Conservation (phyloP, 768 basidiomycete species). For the Pleurotus ostreatus region DNA sequence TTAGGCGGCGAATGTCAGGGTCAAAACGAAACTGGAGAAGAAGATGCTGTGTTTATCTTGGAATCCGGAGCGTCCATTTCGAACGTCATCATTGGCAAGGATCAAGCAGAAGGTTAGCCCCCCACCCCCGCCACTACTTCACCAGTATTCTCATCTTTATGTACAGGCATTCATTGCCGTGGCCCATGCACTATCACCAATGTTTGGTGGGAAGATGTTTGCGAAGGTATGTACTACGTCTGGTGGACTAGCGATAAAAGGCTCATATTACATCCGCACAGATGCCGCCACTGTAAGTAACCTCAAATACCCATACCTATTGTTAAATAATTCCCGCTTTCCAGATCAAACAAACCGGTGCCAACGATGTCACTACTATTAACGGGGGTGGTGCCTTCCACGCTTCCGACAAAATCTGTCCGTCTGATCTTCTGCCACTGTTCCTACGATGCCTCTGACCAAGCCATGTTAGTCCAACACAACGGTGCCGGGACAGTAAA, state of each 20-base stretch:
- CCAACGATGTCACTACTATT: constrained; percentile 22
- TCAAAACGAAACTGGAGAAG: constrained; percentile 23
- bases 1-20: constrained; percentile 23
- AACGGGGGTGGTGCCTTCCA: constrained; percentile 23
- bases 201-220: constrained; percentile 28
- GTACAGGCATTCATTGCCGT: constrained; percentile 23
- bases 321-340: not conserved
- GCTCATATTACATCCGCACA: not conserved
- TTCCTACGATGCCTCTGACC: not conserved
- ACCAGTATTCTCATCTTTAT: not conserved
- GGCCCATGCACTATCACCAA: constrained; percentile 25
- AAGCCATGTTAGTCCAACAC: constrained; percentile 17
- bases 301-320: not conserved
- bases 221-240: constrained; percentile 18
- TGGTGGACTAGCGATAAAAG: not conserved
- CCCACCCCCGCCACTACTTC: not conserved
- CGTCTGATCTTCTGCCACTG: not conserved
- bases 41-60: constrained; percentile 24
- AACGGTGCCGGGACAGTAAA: constrained; percentile 22
- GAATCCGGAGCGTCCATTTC: constrained; percentile 24
- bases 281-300: constrained; percentile 19
- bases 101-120: constrained; percentile 21
- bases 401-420: constrained; percentile 21
- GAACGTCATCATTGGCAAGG: constrained; percentile 24
- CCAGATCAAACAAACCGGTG: constrained; percentile 24